Evolutionary conservation across 2,329 filamentous ascomycete species (phyloP), one percentile per base, ranked within the genome.

Genomic region (Sporothrix curviconia): DNA sequence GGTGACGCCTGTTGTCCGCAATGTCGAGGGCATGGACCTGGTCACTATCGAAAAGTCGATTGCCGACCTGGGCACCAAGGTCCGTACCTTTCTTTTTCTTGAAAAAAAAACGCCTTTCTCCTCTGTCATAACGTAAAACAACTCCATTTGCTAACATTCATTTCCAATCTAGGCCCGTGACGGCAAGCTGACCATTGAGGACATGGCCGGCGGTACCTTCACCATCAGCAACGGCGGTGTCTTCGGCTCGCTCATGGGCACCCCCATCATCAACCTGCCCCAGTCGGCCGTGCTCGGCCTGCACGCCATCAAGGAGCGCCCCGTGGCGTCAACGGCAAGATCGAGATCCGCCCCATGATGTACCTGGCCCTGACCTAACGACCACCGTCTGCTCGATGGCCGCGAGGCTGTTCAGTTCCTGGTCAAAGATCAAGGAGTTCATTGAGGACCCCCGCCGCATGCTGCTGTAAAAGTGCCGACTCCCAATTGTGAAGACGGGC

Each of bases 281-380:
- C 92, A 97, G 71, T 92, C 89, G 59, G 89, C 90, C 58, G 92
- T 96, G 9, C 82, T 96, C 59, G 92, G 92, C 64, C 85, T 96
- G 22, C 92, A 99, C 72, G 91, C 92, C 47, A 96, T 96, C 75
- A 99, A 99, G 78, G 91, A 99, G 56, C 89, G 88, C 67, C 85
- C 92, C 3, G 85, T 96, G 54, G 92, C 25, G 79, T 97, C 61
- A 91, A 97, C 68, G 94, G 94, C 68, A 95, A 96, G 78, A 80
- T 97, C 58, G 92, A 96, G 73, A 89, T 96, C 65, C 84, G 94
- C 64, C 94, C 94, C n/a, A 97, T 99, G 91, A 99, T 99, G 94
- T 97, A 96, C 74, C 83, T 99, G 63, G 94, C 94, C 42, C 81
- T 99, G 60, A 99, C 94, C 14, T 99, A 99, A n/a, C 70, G 94